Evolutionary conservation across 2,329 filamentous ascomycete genomes (phyloP).

Genomic region (Fragosphaeria purpurea): DNA sequence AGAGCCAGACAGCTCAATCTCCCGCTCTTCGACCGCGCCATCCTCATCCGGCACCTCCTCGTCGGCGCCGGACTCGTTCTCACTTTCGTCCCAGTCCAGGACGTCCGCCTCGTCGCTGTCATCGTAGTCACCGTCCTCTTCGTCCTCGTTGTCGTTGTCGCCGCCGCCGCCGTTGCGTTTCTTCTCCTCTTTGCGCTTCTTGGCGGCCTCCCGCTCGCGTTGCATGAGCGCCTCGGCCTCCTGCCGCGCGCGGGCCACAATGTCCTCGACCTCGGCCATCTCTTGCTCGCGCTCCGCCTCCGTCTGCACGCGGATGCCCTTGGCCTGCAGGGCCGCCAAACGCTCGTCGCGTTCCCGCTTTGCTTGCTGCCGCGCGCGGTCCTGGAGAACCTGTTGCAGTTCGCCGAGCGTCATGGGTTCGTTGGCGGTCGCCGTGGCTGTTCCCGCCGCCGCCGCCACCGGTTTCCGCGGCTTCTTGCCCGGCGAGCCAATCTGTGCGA

Average conservation of each 20-base stretch:
- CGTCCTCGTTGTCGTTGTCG: conserved; percentile 40
- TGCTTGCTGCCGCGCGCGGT: conserved; percentile 71
- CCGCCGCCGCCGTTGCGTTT: conserved; percentile 35
- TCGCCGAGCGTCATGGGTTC: conserved; percentile 37
- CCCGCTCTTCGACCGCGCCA: conserved; percentile 7
- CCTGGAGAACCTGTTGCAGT: conserved; percentile 45
- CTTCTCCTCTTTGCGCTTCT: conserved; percentile 45
- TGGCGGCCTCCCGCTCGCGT: conserved; percentile 63
- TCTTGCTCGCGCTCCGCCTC: conserved; percentile 78
- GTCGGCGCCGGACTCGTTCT: conserved; percentile 28
- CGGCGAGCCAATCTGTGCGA: conserved; percentile 61
- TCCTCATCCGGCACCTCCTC: conserved; percentile 17
- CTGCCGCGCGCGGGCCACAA: conserved; percentile 72
- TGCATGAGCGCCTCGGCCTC: conserved; percentile 73
- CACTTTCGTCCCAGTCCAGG: conserved; percentile 19
- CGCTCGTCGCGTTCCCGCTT: conserved; percentile 65
- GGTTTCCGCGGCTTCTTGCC: conserved; percentile 25
- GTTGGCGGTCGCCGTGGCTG: background rate
- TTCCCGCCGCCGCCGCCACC: conserved; percentile 8
- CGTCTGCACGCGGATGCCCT: conserved; percentile 73
- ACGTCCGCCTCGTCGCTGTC: conserved; percentile 36
- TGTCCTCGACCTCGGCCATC: conserved; percentile 74
- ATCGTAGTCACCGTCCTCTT: conserved; percentile 26
- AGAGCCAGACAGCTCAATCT: conserved; percentile 14
- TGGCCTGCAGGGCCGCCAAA: conserved; percentile 65